Evolutionary conservation across 1,284 basidiomycete species (phyloP).

Genomic region (Trichosporon coremiiforme): DNA sequence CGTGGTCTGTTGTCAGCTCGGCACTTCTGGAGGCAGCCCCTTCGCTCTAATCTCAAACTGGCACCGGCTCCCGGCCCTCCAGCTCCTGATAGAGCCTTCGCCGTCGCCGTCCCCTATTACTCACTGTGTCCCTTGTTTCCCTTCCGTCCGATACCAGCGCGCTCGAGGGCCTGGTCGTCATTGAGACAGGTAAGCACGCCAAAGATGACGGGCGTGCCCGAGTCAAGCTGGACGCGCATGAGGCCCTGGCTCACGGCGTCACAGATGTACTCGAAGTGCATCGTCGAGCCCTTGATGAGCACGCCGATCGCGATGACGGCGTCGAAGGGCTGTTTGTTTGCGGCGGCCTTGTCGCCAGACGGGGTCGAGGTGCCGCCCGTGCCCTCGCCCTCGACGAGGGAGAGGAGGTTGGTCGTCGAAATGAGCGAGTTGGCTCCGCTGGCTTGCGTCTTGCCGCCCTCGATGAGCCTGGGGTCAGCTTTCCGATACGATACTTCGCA

Average conservation of each 20-base stretch:
- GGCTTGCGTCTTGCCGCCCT: slow-evolving; percentile 52
- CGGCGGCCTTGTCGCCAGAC: slow-evolving; percentile 54
- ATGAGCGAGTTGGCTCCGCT: slow-evolving; percentile 53
- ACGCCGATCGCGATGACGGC: slow-evolving; percentile 96
- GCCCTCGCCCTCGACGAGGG: slow-evolving; percentile 68
- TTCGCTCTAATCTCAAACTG: too few relatives aligned
- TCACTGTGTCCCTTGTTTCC: slow-evolving; percentile 56
- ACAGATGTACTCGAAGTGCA: slow-evolving; percentile 99
- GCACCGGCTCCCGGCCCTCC: too few relatives aligned
- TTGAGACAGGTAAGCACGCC: slow-evolving; percentile 91
- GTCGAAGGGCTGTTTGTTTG: slow-evolving; percentile 65
- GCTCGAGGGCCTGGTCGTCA: slow-evolving; percentile 90
- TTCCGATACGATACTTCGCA: neutral
- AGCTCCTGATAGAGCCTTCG: too few relatives aligned
- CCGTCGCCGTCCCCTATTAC: too few relatives aligned
- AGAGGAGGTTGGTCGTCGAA: slow-evolving; percentile 58
- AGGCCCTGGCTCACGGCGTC: slow-evolving; percentile 88
- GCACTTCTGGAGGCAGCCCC: too few relatives aligned
- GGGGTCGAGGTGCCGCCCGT: slow-evolving; percentile 56
- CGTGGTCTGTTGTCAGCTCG: too few relatives aligned
- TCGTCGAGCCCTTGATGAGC: slow-evolving; percentile 94
- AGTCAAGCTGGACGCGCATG: slow-evolving; percentile 92
- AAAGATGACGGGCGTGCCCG: slow-evolving; percentile 92
- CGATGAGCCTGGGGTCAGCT: slow-evolving; percentile 47
- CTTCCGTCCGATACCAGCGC: slow-evolving; percentile 70